These are phyloP conservation scores for Annulohypoxylon nitens DNA, from an alignment of 495 filamentous ascomycete genomes.

Conservation along the genomic window DNA sequence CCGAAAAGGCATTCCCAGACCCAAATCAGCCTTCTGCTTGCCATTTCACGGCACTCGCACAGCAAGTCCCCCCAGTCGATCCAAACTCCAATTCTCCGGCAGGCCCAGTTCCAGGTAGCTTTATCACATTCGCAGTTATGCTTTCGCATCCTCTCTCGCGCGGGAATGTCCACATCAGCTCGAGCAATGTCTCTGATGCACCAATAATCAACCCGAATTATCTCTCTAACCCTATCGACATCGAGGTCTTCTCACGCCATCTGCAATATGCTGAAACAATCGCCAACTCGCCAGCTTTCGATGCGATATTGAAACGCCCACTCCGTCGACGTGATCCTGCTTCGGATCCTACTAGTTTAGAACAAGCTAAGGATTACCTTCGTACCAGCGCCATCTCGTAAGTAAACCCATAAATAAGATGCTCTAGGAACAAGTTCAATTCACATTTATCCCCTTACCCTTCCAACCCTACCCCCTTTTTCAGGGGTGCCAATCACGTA, in stretches of 20 bases:
- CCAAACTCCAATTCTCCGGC: no score
- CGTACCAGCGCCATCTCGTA: conserved; percentile 4
- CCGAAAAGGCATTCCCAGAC: no score
- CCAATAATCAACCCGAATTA: conserved; percentile 68
- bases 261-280: conserved; percentile 22
- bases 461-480: no score
- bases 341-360: background rate
- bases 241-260: conserved; percentile 59
- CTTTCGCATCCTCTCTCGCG: conserved; percentile 65
- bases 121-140: no score
- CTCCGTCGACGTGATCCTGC: background rate
- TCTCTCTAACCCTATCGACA: conserved; percentile 65
- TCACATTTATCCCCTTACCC: no score
- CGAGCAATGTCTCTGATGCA: conserved; percentile 48
- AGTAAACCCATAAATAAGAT: background rate
- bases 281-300: conserved; percentile 23
- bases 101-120: no score
- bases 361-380: conserved; percentile 22
- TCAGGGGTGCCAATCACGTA: background rate
- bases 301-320: conserved; percentile 13
- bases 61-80: no score
- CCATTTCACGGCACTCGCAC: no score
- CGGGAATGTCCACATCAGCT: conserved; percentile 68
- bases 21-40: no score
- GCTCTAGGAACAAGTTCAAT: no score